Evolutionary conservation across 1,284 basidiomycete genomes (phyloP), one percentile per base, ranked within the genome.

Genomic region (Cryptococcus deneoformans): DNA sequence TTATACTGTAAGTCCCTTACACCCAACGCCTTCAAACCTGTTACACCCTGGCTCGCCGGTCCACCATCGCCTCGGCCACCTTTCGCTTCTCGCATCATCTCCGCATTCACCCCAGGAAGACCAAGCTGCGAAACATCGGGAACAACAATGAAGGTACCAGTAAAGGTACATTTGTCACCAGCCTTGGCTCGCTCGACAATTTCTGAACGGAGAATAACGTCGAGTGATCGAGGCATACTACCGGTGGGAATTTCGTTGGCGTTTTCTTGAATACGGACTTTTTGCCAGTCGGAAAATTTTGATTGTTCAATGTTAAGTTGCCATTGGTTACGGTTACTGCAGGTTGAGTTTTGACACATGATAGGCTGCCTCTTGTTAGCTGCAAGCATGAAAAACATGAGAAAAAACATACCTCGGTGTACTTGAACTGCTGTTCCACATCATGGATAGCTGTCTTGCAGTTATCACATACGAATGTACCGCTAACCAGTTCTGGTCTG

Each of bases 351-450:
- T 2, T 89, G 91, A 76, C 96, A 99, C 57, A 98, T 82, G 60
- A 86, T 86, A 10, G 96, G 96, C 90, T 94, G 63, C 35, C 3
- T 36, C 7, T 39, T 38, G n/a, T 20, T 36, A 39, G 16, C 14
- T 34, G 34, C 29, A 10, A 46, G 7, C 45, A 50, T 20, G 12
- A 14, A 6, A 40, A 6, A 20, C 37, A 24, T 38, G 24, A 24
- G 12, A 14, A 44, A n/a, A 35, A 35, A 62, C 77, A 52, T 56
- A 91, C 91, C 81, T 99, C 96, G 24, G 96, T 99, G 77, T 98
- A 99, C 77, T 97, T 98, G 84, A 99, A 99, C 75, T 99, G 96
- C 74, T 99, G 96, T 75, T 99, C 96, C 53, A 99, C 88, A 67
- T 98, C 94, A 58, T 89, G 85, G n/a, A 97, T 87, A 7, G 88